Evolutionary conservation across 306 rosid genomes (phyloP), one percentile per base, ranked within the genome.

Genomic region (Glycine tomentella): DNA sequence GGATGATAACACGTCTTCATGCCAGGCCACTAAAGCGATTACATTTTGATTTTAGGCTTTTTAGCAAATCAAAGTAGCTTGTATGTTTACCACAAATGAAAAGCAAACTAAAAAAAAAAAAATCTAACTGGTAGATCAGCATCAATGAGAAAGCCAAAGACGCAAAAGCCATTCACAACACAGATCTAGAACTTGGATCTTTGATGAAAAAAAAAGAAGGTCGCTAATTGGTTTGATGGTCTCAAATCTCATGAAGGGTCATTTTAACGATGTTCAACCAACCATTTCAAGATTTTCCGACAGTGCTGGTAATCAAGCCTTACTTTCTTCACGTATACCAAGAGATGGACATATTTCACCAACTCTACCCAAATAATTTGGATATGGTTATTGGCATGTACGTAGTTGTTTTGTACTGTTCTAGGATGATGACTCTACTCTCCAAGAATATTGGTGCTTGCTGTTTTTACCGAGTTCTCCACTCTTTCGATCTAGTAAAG

Each of bases 251-350:
- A 34, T 63, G 69, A 34, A 63, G 45, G 69, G 45, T 63, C 46
- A 63, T 11, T 63, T 59, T 20, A 59, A 25, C 1, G 40, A 57
- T 57, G 5, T 17, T 57, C 12, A 8, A 57, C 64, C 67, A 61
- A 25, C n/a, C 45, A 34, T 63, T 63, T 63, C 69, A 63, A 63
- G 69, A 63, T 6, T 63, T 63, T 33, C 34, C 17, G 9, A 63
- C 17, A 34, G 5, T 63, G 46, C 46, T 1, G 46, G 2, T 13
- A 52, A 62, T 62, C 68, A 34, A 63, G 46, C 17, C 17, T 25
- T 25, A 25, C 31, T 25, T 25, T 25, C 31, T 25, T 25, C 31
- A 25, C 31, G 31, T 25, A 25, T 25, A 25, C 31, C 31, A 25
- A 25, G 31, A 25, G 31, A 25, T 25, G 31, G 31, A 2, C 31